Percentiles rank a stretch among this genome's conserved stretches.
Evolutionary conservation across 169 alveolate genomes (phyloP).

Genomic region (Cystoisospora suis): DNA sequence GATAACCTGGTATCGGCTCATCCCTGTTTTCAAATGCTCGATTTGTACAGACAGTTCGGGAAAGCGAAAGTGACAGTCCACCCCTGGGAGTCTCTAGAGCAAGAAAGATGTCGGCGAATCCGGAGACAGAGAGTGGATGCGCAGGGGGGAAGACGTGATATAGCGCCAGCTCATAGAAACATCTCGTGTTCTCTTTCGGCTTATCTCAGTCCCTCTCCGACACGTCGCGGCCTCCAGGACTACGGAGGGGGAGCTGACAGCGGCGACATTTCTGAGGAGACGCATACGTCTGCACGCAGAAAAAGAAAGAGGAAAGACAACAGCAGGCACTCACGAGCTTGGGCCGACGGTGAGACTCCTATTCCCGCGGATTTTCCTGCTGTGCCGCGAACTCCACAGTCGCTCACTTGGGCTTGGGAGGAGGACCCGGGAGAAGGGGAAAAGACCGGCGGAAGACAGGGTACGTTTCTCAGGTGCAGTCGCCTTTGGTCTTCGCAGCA

Average conservation of each 20-base stretch:
- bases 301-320: background rate
- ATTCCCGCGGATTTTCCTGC: background rate
- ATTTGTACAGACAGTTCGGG: background rate
- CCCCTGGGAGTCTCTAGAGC: background rate
- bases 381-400: background rate
- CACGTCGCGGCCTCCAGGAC: background rate
- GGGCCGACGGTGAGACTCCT: background rate
- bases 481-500: background rate
- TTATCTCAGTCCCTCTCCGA: background rate
- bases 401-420: background rate
- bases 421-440: background rate
- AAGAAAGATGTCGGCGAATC: background rate
- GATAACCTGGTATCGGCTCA: background rate
- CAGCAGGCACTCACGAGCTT: background rate
- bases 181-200: background rate
- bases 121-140: background rate
- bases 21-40: background rate
- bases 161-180: too few species aligned
- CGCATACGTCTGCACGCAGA: background rate
- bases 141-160: too few species aligned
- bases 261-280: too few species aligned
- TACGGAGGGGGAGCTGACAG: background rate
- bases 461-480: background rate
- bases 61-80: background rate
- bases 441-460: background rate